Evolutionary conservation across 805 yeast species (phyloP).

Genomic region (Starmerella riodocensis): DNA sequence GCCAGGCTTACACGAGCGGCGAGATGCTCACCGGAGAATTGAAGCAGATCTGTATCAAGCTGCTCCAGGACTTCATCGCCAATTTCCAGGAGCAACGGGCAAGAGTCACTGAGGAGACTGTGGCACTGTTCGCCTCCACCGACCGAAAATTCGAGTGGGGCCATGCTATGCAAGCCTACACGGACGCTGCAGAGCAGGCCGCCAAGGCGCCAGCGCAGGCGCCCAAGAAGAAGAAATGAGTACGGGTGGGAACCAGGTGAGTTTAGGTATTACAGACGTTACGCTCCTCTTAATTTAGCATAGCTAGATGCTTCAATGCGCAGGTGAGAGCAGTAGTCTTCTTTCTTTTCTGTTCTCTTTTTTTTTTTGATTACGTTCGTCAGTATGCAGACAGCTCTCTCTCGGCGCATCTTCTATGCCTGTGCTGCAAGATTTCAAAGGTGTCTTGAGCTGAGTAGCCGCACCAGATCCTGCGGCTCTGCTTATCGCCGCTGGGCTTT

Average conservation of each 20-base stretch:
- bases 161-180: slow-evolving; percentile 39
- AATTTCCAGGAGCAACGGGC: slow-evolving; percentile 72
- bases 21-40: slow-evolving; percentile 83
- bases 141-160: slow-evolving; percentile 71
- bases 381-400: too few species aligned
- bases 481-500: neutral
- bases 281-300: too few species aligned
- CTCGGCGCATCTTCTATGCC: too few species aligned
- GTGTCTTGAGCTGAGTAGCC: too few species aligned
- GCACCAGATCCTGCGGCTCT: too few species aligned
- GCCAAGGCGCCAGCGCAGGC: slow-evolving; percentile 1
- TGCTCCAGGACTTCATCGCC: slow-evolving; percentile 63
- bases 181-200: slow-evolving; percentile 7
- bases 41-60: slow-evolving; percentile 74
- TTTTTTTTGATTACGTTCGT: too few species aligned
- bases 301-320: too few species aligned
- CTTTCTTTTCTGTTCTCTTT: too few species aligned
- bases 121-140: slow-evolving; percentile 52
- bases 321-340: too few species aligned
- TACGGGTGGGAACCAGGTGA: too few species aligned
- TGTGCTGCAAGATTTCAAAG: too few species aligned
- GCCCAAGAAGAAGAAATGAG: slow-evolving; percentile 7
- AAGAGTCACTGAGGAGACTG: slow-evolving; percentile 44
- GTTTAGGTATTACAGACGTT: too few species aligned
- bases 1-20: slow-evolving; percentile 60